phyloP scores from a whole-genome alignment of 345 rosid genomes.

The Pugionium dolabratum region DNA sequence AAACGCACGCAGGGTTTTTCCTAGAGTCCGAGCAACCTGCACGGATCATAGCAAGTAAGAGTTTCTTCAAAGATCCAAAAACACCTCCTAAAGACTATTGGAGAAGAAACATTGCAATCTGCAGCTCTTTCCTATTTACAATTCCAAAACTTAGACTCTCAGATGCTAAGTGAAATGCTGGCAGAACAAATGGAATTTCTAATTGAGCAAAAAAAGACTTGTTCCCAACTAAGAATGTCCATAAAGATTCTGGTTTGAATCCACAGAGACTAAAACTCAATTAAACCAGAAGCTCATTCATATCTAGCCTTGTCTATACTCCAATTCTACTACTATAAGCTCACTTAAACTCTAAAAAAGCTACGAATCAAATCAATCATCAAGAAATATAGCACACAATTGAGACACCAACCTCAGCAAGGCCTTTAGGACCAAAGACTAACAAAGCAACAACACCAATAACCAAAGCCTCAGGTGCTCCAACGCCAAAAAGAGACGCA shows the following conservation, averaged over 20 bases:
- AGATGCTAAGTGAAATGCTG: neutral
- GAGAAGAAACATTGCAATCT: constrained; percentile 2
- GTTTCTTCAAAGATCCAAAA: constrained; percentile 10
- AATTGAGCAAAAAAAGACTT: neutral
- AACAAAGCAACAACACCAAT: constrained; percentile 97
- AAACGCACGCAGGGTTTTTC: constrained; percentile 86
- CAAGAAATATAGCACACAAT: constrained; percentile 29
- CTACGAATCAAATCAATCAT: neutral
- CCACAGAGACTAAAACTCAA: constrained; percentile 6
- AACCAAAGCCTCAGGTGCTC: constrained; percentile 98
- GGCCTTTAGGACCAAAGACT: constrained; percentile 99
- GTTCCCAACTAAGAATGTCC: neutral
- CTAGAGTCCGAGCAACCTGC: constrained; percentile 92
- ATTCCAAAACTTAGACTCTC: neutral
- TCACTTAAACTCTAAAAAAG: constrained; percentile 34
- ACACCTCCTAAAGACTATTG: constrained; percentile 6
- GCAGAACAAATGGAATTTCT: neutral
- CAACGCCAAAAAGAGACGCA: constrained; percentile 91
- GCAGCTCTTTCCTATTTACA: constrained; percentile 4
- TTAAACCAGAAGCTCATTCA: neutral
- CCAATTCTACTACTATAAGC: neutral
- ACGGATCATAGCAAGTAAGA: constrained; percentile 17
- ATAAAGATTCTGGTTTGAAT: too few relatives aligned
- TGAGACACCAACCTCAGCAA: constrained; percentile 78
- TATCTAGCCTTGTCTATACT: constrained; percentile 9